Evolutionary conservation across 495 filamentous ascomycete genomes (phyloP), one percentile per base, ranked within the genome.

Genomic region (Aspergillus indologenus): DNA sequence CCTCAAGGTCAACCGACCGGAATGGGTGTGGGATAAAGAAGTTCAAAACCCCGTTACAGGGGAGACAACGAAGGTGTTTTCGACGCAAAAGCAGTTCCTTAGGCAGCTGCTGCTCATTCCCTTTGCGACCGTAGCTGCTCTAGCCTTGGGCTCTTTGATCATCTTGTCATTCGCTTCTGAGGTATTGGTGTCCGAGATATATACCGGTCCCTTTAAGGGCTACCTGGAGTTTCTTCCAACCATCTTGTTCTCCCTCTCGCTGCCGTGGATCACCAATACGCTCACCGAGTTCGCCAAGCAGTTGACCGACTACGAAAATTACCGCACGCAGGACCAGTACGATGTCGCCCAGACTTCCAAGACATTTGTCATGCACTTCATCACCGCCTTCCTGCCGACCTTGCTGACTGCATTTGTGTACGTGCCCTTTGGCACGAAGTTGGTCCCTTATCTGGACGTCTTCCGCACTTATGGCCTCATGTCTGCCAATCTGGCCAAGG

Each of bases 321-420:
- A 96, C 73, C 88, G 92, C 62, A 96, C 91, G 0, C 78, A 85
- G 23, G 90, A 90, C 58, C 80, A 85, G 18, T 90, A 96, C 64
- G 86, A 94, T 59, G 79, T 86, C 3, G 86, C 92, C 1, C 84
- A 96, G 65, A 91, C 92, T 2, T 81, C 86, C 56, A 98, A 98
- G 75, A 85, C 92, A 14, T 97, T 98, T 66, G 83, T 97, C 17
- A 82, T 98, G 68, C 96, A 96, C 75, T 95, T 97, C 68, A 94
- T 98, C 71, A 96, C 90, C 17, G 92, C 92, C 0, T 98, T 96
- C 68, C 82, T 96, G 4, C 89, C 90, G 0, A 88, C 96, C 31
- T 87, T 96, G 70, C 79, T 98, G 3, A 98, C 93, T 0, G 92
- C 94, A 3, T 98, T 96, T 65, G 85, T 98, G 53, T 98, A 98